Evolutionary conservation across 2,329 filamentous ascomycete species (phyloP).

Genomic region (Hymenoscyphus fructigenus): DNA sequence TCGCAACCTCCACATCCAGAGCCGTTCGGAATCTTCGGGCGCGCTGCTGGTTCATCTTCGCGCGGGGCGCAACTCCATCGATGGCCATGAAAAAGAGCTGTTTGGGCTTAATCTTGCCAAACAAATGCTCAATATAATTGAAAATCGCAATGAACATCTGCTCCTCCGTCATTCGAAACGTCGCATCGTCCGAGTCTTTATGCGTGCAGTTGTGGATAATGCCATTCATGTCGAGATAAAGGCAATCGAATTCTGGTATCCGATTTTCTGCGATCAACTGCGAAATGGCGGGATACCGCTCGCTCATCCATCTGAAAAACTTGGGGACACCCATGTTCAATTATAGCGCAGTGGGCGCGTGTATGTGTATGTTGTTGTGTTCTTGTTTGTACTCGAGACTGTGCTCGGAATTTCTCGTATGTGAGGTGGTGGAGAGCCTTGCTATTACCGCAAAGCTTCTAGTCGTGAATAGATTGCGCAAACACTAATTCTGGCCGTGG

Average conservation of each 20-base stretch:
- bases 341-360: slow-evolving; percentile 18
- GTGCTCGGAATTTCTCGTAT: slow-evolving; percentile 13
- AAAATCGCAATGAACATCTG: slow-evolving; percentile 99
- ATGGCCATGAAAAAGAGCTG: slow-evolving; percentile 99
- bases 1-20: slow-evolving; percentile 82
- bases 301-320: slow-evolving; percentile 81
- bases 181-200: slow-evolving; percentile 88
- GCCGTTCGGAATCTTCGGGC: slow-evolving; percentile 93
- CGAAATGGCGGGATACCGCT: slow-evolving; percentile 97
- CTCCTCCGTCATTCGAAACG: slow-evolving; percentile 91
- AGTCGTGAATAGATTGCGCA: slow-evolving; percentile 11
- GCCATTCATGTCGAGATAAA: slow-evolving; percentile 98
- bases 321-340: slow-evolving; percentile 53
- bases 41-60: slow-evolving; percentile 99
- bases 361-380: slow-evolving; percentile 12
- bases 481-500: not conserved
- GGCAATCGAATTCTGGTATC: slow-evolving; percentile 97
- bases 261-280: slow-evolving; percentile 98
- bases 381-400: slow-evolving; percentile 16
- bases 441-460: slow-evolving; percentile 33
- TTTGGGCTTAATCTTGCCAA: slow-evolving; percentile 97
- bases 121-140: slow-evolving; percentile 99
- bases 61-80: slow-evolving; percentile 92
- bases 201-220: slow-evolving; percentile 99
- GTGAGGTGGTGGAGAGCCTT: slow-evolving; percentile 19